Conservation (phyloP, 768 basidiomycete species). For the Podaxis sp. region DNA sequence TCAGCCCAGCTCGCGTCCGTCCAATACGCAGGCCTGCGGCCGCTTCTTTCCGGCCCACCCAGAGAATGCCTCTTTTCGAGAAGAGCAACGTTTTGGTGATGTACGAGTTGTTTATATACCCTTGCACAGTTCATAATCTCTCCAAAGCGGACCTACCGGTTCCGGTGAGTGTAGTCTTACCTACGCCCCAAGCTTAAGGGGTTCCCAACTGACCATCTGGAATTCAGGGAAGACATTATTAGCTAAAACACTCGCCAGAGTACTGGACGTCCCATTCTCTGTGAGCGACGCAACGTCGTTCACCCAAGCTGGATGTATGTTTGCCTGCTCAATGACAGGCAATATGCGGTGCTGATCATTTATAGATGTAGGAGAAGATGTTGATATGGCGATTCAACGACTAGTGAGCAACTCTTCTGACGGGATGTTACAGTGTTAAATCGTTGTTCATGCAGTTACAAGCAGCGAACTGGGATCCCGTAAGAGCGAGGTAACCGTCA, state of each 20-base stretch:
- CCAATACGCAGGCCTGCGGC: slow-evolving; percentile 51
- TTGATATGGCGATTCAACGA: slow-evolving; percentile 87
- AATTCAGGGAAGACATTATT: slow-evolving; percentile 81
- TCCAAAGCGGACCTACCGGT: slow-evolving; percentile 75
- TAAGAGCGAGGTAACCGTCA: slow-evolving; percentile 68
- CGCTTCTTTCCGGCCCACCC: slow-evolving; percentile 37
- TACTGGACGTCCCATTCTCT: slow-evolving; percentile 93
- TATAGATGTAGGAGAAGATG: slow-evolving; percentile 93
- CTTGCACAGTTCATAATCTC: not conserved
- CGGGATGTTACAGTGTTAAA: not conserved
- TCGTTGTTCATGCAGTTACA: slow-evolving; percentile 54
- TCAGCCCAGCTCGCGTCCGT: slow-evolving; percentile 59
- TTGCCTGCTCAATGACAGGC: slow-evolving; percentile 13
- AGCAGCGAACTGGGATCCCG: slow-evolving; percentile 87
- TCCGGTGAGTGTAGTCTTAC: slow-evolving; percentile 50
- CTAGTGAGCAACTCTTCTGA: slow-evolving; percentile 46
- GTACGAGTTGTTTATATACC: slow-evolving; percentile 36
- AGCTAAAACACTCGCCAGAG: slow-evolving; percentile 86
- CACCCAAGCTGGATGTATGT: slow-evolving; percentile 85
- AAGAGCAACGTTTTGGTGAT: slow-evolving; percentile 96
- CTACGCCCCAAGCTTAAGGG: not conserved
- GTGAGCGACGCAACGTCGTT: slow-evolving; percentile 92
- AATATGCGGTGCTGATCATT: slow-evolving; percentile 10
- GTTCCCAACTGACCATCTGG: not conserved
- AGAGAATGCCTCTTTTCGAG: slow-evolving; percentile 68